phyloP scores from a whole-genome alignment of 2,329 filamentous ascomycete genomes.

The Calonectria leucothoes region DNA sequence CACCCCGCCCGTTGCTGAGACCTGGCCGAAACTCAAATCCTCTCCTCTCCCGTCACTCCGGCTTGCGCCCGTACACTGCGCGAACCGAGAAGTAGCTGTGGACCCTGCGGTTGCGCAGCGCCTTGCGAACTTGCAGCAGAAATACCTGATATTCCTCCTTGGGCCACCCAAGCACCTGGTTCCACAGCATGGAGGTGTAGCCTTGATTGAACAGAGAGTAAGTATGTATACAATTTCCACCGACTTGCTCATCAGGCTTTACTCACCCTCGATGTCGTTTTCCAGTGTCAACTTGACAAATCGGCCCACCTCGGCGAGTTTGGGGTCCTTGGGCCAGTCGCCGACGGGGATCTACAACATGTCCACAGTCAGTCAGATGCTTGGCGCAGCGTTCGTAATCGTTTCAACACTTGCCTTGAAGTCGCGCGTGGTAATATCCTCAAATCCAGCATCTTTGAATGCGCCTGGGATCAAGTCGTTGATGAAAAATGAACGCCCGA shows the following conservation, averaged over 20 bases:
- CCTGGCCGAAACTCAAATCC: too few species aligned
- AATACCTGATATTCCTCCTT: constrained; percentile 36
- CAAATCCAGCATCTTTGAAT: constrained; percentile 33
- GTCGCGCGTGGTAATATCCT: constrained; percentile 29
- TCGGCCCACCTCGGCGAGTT: constrained; percentile 21
- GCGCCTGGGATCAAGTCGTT: constrained; percentile 30
- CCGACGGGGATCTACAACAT: constrained; percentile 4
- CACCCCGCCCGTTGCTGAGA: too few species aligned
- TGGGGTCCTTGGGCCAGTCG: constrained; percentile 21
- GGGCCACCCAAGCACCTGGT: constrained; percentile 33
- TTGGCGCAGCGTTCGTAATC: background rate
- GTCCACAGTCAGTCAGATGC: background rate
- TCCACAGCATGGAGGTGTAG: constrained; percentile 34
- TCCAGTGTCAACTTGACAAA: background rate
- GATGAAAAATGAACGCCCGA: constrained; percentile 29
- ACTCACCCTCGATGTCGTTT: background rate
- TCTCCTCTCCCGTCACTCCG: background rate
- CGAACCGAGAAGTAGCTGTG: constrained; percentile 35
- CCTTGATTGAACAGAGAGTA: constrained; percentile 11
- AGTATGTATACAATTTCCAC: too few species aligned
- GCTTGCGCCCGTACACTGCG: constrained; percentile 34
- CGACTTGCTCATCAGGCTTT: rapidly evolving
- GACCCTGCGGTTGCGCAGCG: constrained; percentile 26
- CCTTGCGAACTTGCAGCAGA: constrained; percentile 31
- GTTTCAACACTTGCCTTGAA: constrained; percentile 26